Evolutionary conservation across 371 early-diverging fungal genomes (phyloP).

Genomic region (Mucor sp.): DNA sequence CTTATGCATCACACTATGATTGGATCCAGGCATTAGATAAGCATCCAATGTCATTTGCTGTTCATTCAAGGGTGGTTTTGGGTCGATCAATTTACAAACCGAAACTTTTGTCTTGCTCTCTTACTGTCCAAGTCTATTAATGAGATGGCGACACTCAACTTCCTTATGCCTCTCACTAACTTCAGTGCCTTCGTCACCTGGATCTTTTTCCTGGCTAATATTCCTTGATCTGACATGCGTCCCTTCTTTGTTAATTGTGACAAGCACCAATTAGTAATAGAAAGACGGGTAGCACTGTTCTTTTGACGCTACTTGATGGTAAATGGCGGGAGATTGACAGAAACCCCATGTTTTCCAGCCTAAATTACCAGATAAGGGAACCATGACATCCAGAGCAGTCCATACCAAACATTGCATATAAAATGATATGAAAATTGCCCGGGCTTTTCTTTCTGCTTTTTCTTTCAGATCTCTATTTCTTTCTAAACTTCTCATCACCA

Average conservation of each 20-base stretch:
- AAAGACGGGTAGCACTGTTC: neutral
- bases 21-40: no score
- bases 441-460: neutral
- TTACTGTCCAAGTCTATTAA: no score
- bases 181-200: no score
- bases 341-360: neutral
- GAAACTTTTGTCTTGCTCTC: no score
- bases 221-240: neutral
- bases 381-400: slow-evolving; percentile 1
- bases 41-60: no score
- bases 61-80: no score
- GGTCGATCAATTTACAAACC: no score
- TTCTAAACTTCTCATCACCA: neutral
- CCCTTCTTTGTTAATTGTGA: neutral
- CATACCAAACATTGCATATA: neutral
- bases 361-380: neutral
- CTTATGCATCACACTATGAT: no score
- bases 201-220: no score
- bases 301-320: neutral
- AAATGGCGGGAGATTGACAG: neutral
- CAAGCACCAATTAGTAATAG: neutral
- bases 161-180: no score
- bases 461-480: neutral
- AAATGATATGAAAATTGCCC: neutral
- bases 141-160: no score